Conservation (phyloP, 768 basidiomycete species). For the Sutorius australiensis region DNA sequence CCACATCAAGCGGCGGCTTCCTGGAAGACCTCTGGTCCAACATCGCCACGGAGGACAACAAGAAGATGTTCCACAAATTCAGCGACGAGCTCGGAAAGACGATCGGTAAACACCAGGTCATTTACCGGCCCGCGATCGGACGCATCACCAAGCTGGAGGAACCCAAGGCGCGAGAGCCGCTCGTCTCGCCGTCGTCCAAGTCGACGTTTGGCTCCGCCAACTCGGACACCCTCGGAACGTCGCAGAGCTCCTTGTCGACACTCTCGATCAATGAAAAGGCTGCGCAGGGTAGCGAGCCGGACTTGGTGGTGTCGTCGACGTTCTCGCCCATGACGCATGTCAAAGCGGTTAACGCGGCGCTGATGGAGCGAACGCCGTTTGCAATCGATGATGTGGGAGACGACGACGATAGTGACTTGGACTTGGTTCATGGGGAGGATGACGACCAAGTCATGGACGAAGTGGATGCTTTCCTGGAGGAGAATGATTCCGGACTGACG, state of each 20-base stretch:
- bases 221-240: conserved; percentile 24
- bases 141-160: conserved; percentile 82
- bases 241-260: conserved; percentile 42
- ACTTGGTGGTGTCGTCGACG: conserved; percentile 23
- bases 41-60: conserved; percentile 88
- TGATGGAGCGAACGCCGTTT: conserved; percentile 91
- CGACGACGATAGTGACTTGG: conserved; percentile 59
- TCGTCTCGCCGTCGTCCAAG: conserved; percentile 67
- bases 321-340: conserved; percentile 64
- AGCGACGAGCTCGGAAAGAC: conserved; percentile 94
- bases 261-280: conserved; percentile 45
- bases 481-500: conserved; percentile 81
- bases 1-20: conserved; percentile 55
- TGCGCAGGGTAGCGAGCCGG: conserved; percentile 19
- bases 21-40: conserved; percentile 85
- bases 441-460: conserved; percentile 88
- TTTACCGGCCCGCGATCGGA: conserved; percentile 80
- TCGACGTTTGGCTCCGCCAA: conserved; percentile 43
- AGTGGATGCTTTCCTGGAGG: conserved; percentile 93
- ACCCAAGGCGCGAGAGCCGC: conserved; percentile 81
- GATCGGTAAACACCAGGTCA: conserved; percentile 87
- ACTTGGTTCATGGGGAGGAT: conserved; percentile 51
- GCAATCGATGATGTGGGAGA: conserved; percentile 90
- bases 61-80: conserved; percentile 88
- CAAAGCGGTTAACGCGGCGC: conserved; percentile 72